Conservation (phyloP, 108 stramenopile species). For the Skeletonema costatum region DNA sequence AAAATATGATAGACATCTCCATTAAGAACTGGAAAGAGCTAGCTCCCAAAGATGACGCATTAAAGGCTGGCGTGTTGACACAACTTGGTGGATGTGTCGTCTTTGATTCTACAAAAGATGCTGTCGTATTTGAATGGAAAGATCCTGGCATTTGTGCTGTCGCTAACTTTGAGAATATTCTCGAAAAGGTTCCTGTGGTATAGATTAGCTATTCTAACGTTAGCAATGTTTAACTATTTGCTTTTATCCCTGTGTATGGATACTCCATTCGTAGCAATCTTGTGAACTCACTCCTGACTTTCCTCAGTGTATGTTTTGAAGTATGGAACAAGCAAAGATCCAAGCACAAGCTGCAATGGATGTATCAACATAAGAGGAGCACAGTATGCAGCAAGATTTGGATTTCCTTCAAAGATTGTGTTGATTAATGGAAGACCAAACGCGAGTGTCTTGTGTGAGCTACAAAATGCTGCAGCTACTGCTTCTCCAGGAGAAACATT, state of each 20-base stretch:
- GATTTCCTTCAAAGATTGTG: constrained; percentile 87
- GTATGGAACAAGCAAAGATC: constrained; percentile 60
- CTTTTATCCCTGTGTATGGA: neutral
- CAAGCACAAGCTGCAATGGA: constrained; percentile 86
- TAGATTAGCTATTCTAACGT: neutral
- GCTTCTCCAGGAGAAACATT: constrained; percentile 55
- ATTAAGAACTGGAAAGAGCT: constrained; percentile 83
- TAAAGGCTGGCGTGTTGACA: constrained; percentile 79
- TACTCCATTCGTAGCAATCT: neutral
- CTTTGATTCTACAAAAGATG: constrained; percentile 44
- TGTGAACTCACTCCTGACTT: neutral
- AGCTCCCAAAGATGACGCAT: constrained; percentile 70
- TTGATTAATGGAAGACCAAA: constrained; percentile 91
- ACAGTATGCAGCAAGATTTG: constrained; percentile 80
- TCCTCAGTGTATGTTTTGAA: constrained; percentile 27
- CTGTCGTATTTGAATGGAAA: constrained; percentile 64
- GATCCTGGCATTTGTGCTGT: constrained; percentile 92
- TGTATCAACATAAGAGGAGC: constrained; percentile 93
- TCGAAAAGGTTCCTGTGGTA: constrained; percentile 50
- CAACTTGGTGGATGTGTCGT: constrained; percentile 86
- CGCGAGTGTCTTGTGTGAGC: constrained; percentile 90
- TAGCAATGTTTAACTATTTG: neutral
- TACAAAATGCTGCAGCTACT: constrained; percentile 83
- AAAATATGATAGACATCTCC: constrained; percentile 88
- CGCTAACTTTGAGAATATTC: constrained; percentile 81